Evolutionary conservation across 352 stramenopile species (phyloP), one percentile per base, ranked within the genome.

Genomic region (Ochromonadaceae sp.): DNA sequence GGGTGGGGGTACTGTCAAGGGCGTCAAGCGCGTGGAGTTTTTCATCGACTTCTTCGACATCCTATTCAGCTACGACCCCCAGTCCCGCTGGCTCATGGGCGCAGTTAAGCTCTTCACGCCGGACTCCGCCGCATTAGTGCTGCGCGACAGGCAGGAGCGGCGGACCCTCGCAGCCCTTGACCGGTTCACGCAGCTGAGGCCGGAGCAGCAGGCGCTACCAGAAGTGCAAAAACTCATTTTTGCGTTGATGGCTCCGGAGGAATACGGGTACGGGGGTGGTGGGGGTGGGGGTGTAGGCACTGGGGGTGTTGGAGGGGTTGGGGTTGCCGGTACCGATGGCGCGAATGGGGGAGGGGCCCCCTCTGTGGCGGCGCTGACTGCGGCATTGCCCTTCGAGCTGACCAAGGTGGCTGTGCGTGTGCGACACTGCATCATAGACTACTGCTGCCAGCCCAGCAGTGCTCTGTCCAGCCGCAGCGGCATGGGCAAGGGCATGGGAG

Each of bases 11-110:
- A 17, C 28, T 52, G 20, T 15, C 14, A 17, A 52, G 14, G 35
- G 28, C 14, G 7, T 17, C 44, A 52, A 57, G 25, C 7, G 31
- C 38, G 17, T 57, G 10, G 22, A 52, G 7, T 52, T 52, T 7
- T 52, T 52, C 34, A 52, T 52, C 20, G 44, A 52, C 34, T 52
- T 52, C 20, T 28, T 34, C 34, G 44, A 52, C 20, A 52, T 52
- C 14, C 12, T 52, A 28, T 17, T 7, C 25, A 17, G 20, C 34
- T 28, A 52, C 34, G 44, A 52, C 34, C 44, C 44, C 14, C 12
- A 7, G 28, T 52, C 44, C 20, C 28, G 25, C 20, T 52, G 44
- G 44, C 44, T 52, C 7, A 25, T 52, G 7, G 35, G 35, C 28
- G 7, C 34, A 17, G 44, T 52, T 7, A 7, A 20, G 7, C 14